phyloP scores from a whole-genome alignment of 2,329 filamentous ascomycete species.

The Incumbomyces lentus region DNA sequence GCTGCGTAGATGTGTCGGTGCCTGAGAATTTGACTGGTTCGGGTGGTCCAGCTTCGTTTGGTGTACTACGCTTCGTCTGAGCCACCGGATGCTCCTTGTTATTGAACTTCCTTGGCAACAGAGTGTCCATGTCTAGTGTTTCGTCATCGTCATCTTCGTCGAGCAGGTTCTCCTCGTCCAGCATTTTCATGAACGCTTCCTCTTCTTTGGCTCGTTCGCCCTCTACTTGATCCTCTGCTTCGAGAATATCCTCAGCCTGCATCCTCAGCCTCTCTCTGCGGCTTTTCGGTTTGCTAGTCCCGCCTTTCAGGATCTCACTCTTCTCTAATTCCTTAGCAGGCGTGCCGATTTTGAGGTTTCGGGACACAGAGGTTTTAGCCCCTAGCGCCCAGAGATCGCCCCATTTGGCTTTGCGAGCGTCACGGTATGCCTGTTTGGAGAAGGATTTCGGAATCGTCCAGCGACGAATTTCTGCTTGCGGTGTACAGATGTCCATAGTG shows the following conservation, averaged over 20 bases:
- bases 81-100: neutral
- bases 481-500: slow-evolving; percentile 82
- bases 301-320: slow-evolving; percentile 15
- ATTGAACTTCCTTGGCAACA: slow-evolving; percentile 4
- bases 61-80: too few relatives aligned
- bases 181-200: slow-evolving; percentile 1
- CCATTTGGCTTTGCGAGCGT: slow-evolving; percentile 83
- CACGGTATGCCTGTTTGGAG: slow-evolving; percentile 73
- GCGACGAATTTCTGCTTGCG: slow-evolving; percentile 72
- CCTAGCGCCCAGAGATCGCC: slow-evolving; percentile 93
- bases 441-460: slow-evolving; percentile 85
- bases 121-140: slow-evolving; percentile 4
- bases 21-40: neutral
- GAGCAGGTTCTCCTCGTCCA: slow-evolving; percentile 3
- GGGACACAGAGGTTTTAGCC: slow-evolving; percentile 67
- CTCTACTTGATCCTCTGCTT: neutral
- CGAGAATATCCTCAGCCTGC: neutral
- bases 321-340: slow-evolving; percentile 28
- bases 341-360: slow-evolving; percentile 51
- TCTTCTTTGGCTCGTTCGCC: slow-evolving; percentile 2
- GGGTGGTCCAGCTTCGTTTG: too few relatives aligned
- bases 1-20: neutral
- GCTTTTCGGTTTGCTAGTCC: slow-evolving; percentile 22
- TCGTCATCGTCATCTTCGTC: slow-evolving; percentile 7
- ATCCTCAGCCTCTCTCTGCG: slow-evolving; percentile 7